Conservation (phyloP, 208 protist species). For the Jaenimonas drosophilae region DNA sequence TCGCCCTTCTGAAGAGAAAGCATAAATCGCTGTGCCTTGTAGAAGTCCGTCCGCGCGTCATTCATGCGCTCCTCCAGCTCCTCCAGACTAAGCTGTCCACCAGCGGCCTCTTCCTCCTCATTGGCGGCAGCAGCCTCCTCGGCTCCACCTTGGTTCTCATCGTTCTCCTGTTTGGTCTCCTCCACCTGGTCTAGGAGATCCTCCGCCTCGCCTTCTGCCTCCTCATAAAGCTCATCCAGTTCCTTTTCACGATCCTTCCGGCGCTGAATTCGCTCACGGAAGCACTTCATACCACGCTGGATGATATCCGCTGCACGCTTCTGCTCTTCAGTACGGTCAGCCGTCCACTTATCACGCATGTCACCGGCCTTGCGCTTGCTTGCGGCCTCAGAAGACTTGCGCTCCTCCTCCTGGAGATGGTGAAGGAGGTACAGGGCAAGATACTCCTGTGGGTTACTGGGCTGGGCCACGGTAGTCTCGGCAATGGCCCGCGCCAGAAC, state of each 20-base stretch:
- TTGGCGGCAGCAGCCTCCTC: conserved; percentile 8
- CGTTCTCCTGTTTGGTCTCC: conserved; percentile 5
- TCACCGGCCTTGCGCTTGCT: conserved; percentile 26
- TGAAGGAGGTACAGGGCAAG: conserved; percentile 82
- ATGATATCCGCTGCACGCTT: conserved; percentile 66
- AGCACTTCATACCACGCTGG: conserved; percentile 50
- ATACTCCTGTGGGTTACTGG: conserved; percentile 87
- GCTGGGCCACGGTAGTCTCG: conserved; percentile 78
- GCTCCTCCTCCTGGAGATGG: conserved; percentile 74
- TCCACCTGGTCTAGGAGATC: conserved; percentile 44
- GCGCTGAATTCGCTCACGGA: conserved; percentile 12
- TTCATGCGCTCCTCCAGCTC: conserved; percentile 24
- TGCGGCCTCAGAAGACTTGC: conserved; percentile 12
- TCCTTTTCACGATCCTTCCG: conserved; percentile 37
- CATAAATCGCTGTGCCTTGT: conserved; percentile 65
- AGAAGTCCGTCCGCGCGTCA: conserved; percentile 48
- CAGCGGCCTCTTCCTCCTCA: background rate
- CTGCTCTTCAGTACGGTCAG: conserved; percentile 34
- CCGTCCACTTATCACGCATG: conserved; percentile 42
- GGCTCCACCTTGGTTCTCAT: conserved; percentile 8
- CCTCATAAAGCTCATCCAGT: conserved; percentile 37
- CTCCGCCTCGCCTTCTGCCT: conserved; percentile 52
- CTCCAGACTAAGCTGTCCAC: conserved; percentile 11
- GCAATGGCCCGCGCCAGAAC: conserved; percentile 86
- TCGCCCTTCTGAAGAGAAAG: conserved; percentile 43